These are phyloP conservation scores for Penicillium turbatum DNA, from an alignment of 495 filamentous ascomycete genomes.

Conservation along the genomic window DNA sequence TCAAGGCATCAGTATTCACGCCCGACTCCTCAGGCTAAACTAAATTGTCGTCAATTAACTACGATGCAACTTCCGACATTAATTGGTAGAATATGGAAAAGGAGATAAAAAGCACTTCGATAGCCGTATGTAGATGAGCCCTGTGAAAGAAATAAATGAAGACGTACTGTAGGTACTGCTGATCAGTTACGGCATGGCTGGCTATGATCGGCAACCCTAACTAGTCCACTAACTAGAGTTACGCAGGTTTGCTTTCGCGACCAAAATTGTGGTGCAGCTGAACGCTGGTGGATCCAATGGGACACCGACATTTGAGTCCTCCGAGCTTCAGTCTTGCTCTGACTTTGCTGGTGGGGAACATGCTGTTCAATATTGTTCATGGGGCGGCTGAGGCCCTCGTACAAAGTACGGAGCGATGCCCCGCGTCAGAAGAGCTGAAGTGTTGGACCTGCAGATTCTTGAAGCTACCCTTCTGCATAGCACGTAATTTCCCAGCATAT, in stretches of 20 bases:
- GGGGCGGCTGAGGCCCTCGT: background rate
- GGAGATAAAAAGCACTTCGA: too few relatives aligned
- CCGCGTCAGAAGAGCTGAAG: slow-evolving; percentile 1
- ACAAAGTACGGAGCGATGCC: background rate
- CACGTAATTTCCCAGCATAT: slow-evolving; percentile 9
- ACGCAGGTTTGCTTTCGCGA: background rate
- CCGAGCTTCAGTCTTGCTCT: background rate
- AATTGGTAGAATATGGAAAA: too few relatives aligned
- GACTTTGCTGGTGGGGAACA: background rate
- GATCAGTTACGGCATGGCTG: too few relatives aligned
- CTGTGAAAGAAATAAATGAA: too few relatives aligned
- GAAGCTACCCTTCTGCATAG: background rate
- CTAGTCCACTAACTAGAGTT: too few relatives aligned
- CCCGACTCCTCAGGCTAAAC: background rate
- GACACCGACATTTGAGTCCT: slow-evolving; percentile 12
- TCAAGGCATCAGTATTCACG: background rate
- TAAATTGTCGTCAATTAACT: too few relatives aligned
- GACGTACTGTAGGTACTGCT: too few relatives aligned
- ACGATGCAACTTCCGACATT: too few relatives aligned
- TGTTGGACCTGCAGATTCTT: background rate
- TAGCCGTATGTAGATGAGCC: too few relatives aligned
- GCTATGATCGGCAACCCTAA: too few relatives aligned
- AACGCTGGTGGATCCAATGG: slow-evolving; percentile 8
- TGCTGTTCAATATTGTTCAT: too few relatives aligned
- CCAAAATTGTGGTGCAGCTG: background rate